These are phyloP conservation scores for Akanthomyces uredinophilus DNA, from an alignment of 2,329 filamentous ascomycete genomes.

Conservation along the genomic window DNA sequence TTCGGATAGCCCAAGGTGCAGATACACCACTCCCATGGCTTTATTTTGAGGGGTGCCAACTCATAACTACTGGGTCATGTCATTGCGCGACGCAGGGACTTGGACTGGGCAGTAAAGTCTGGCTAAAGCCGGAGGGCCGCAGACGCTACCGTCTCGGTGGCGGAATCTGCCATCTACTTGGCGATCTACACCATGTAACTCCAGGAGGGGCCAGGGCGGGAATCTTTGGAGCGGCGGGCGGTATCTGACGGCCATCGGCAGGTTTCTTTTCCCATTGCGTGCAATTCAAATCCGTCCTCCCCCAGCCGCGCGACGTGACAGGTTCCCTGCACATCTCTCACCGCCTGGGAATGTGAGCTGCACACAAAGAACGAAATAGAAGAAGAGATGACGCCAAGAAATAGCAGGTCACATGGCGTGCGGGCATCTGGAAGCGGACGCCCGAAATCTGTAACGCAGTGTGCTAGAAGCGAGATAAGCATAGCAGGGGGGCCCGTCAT, in stretches of 20 bases:
- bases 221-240: neutral
- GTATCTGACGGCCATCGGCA: neutral
- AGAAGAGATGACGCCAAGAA: neutral
- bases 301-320: neutral
- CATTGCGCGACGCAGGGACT: neutral
- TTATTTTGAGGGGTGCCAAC: neutral
- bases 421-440: neutral
- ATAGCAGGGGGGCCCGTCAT: neutral
- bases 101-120: neutral
- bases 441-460: neutral
- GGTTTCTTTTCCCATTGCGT: neutral
- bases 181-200: conserved; percentile 5
- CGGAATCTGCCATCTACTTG: conserved; percentile 9
- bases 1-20: neutral
- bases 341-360: neutral
- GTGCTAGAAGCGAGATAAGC: neutral
- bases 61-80: neutral
- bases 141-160: neutral
- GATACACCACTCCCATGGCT: neutral
- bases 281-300: neutral
- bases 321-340: neutral
- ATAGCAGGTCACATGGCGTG: neutral
- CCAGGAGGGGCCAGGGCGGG: neutral
- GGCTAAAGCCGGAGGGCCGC: neutral
- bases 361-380: neutral